These are phyloP conservation scores for Phascolomyces articulosus DNA, from an alignment of 371 early-diverging fungal species.

Conservation along the genomic window DNA sequence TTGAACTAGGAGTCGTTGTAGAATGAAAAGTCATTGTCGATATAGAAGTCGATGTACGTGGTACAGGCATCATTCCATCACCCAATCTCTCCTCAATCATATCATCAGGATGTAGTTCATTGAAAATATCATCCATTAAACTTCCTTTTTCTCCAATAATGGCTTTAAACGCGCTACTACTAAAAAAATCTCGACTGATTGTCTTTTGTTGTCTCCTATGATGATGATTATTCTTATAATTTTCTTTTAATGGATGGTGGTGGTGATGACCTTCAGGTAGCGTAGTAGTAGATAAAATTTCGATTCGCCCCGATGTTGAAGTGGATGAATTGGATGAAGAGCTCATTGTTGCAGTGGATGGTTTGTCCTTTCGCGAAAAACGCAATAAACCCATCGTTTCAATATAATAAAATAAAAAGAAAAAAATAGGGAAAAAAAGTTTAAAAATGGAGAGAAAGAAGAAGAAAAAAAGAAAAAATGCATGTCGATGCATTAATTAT, in stretches of 20 bases:
- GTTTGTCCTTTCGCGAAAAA: slow-evolving; percentile 11
- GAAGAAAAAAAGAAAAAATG: background rate
- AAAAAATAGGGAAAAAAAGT: background rate
- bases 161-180: background rate
- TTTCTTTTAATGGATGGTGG: background rate
- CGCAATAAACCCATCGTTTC: slow-evolving; percentile 8
- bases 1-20: background rate
- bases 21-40: background rate
- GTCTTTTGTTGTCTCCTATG: background rate
- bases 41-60: background rate
- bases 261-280: background rate
- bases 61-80: background rate
- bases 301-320: background rate
- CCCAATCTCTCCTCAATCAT: background rate
- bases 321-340: background rate
- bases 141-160: slow-evolving; percentile 7
- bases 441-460: background rate
- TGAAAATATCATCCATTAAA: slow-evolving; percentile 9
- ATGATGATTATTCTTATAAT: background rate
- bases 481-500: background rate
- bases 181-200: slow-evolving; percentile 3
- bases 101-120: slow-evolving; percentile 5
- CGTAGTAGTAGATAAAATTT: background rate
- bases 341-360: background rate
- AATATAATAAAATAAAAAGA: background rate